Base-by-base conservation (phyloP, 352 stramenopile genomes). In the Pythium aquatile region DNA sequence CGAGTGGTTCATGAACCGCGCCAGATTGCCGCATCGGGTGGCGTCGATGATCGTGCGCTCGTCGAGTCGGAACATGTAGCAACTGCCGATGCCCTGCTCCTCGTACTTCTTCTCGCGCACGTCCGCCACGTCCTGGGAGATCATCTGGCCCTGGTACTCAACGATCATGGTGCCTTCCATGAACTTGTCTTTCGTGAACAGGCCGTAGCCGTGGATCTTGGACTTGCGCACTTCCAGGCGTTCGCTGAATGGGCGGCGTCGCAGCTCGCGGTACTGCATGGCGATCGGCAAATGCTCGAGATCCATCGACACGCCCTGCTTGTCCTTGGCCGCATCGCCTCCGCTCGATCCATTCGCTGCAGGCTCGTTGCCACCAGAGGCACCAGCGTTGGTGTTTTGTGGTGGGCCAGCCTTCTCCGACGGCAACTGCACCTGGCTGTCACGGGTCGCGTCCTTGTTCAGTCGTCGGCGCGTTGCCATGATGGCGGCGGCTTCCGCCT, bases 11-110 rank as follows among this genome's bases (percentile, higher is more conserved):
- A 98, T 98, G 61, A 98, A 98, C 1, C 94, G 84, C n/a, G 93
- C 94, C 58, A 98, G 80, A 55, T 97, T 98, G 13, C 96, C 96
- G 54, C 84, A 93, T 11, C 82, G 86, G 14, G 96, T 99, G 1
- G 96, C 94, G 60, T 99, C 96, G 32, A 99, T 97, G 65, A 99
- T 98, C 14, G 83, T 88, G n/a, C 91, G 79, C 51, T 96, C 82
- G 67, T 99, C 94, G 32, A 98, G 61, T n/a, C 94, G 89, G 76
- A 99, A 99, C 89, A 99, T 98, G 78, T 99, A 99, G 78, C 97
- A 98, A 55, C 85, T 97, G 35, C 96, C 96, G 51, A 98, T 88
- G 13, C 92, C 93, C 65, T 87, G 88, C 44, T 93, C 88, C 66
- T 99, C 94, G 65, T 99, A 99, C 59, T 91, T 77, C 46, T 91